A percentile compares a stretch with the other conserved stretches of the same genome.
Conservation (phyloP, 2,329 filamentous ascomycete species). For the Pseudogymnoascus sp. region DNA sequence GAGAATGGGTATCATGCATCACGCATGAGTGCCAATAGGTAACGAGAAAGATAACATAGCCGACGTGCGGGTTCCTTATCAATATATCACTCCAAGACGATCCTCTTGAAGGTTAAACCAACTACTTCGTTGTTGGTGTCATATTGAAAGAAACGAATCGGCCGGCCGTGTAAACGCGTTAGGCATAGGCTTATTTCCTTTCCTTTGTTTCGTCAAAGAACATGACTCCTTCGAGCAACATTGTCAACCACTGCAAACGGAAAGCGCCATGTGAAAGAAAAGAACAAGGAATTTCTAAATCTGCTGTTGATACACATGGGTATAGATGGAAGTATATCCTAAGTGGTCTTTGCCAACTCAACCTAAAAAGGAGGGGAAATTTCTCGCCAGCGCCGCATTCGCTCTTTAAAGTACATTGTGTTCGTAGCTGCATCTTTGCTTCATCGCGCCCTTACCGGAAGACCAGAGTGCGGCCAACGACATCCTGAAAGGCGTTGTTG, state of each 20-base stretch:
- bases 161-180: not conserved
- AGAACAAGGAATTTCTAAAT: not conserved
- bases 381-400: slow-evolving; percentile 1
- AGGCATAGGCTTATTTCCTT: not conserved
- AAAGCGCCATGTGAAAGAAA: not conserved
- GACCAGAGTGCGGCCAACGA: not conserved
- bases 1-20: not conserved
- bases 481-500: slow-evolving; percentile 10
- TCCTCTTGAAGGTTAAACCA: not conserved
- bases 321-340: not conserved
- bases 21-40: not conserved
- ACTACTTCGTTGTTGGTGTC: not conserved
- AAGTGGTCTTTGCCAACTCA: not conserved
- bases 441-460: not conserved
- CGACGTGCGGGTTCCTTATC: not conserved
- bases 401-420: not conserved
- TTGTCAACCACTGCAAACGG: not conserved
- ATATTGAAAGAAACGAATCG: not conserved
- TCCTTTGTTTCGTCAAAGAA: not conserved
- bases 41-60: not conserved
- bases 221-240: not conserved
- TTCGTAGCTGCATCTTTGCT: not conserved
- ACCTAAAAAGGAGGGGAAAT: not conserved
- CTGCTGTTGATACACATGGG: not conserved
- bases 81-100: not conserved